phyloP scores from a whole-genome alignment of 2,329 filamentous ascomycete species.

The Furcasterigmium sp. region DNA sequence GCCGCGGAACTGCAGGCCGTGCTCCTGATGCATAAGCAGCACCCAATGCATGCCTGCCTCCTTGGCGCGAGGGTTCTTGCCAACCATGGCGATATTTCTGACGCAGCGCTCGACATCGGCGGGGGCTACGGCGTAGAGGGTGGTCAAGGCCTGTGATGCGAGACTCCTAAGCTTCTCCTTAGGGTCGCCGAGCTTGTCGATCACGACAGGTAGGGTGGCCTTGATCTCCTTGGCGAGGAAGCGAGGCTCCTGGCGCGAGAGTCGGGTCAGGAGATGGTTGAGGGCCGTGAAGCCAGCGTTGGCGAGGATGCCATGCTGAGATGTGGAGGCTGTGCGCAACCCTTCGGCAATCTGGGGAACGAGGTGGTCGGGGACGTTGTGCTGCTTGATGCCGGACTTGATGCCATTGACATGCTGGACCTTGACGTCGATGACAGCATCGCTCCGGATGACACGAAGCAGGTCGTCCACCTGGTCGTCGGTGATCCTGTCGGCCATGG shows the following conservation, averaged over 20 bases:
- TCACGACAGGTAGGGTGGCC: conserved; percentile 66
- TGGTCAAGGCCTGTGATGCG: conserved; percentile 69
- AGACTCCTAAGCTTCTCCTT: conserved; percentile 79
- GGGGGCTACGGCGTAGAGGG: conserved; percentile 66
- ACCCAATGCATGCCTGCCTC: conserved; percentile 84
- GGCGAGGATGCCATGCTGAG: conserved; percentile 71
- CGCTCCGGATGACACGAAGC: conserved; percentile 48
- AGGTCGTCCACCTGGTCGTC: conserved; percentile 55
- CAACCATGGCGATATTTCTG: conserved; percentile 70
- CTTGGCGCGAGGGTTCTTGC: conserved; percentile 79
- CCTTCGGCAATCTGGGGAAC: conserved; percentile 77
- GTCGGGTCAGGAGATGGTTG: conserved; percentile 79
- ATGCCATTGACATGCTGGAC: conserved; percentile 65
- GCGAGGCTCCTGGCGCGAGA: conserved; percentile 79
- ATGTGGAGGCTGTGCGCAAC: conserved; percentile 67
- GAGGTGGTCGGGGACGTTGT: conserved; percentile 73
- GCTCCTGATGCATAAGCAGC: conserved; percentile 75
- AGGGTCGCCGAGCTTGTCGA: conserved; percentile 81
- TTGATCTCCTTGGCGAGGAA: conserved; percentile 64
- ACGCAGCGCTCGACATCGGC: conserved; percentile 75
- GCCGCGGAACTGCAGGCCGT: conserved; percentile 72
- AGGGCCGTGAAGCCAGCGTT: conserved; percentile 84
- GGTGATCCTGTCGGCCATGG: conserved; percentile 53
- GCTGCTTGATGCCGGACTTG: conserved; percentile 89
- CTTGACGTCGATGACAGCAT: conserved; percentile 65